Evolutionary conservation across 148 eudicot genomes (phyloP).

Genomic region (Camellia granthamiana): DNA sequence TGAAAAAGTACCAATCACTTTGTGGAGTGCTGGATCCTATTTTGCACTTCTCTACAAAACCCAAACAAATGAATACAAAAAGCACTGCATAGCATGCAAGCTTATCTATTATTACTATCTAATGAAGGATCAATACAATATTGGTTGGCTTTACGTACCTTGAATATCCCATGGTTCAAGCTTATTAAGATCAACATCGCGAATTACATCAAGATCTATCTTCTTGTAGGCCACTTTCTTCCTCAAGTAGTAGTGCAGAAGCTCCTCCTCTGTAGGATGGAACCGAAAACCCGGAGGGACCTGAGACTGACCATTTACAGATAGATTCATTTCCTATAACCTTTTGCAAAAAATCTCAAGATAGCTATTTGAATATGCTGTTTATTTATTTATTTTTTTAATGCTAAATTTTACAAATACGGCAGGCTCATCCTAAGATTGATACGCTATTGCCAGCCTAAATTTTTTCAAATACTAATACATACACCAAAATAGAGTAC

Average conservation of each 20-base stretch:
- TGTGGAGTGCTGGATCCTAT: slow-evolving; percentile 50
- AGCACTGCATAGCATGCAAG: background rate
- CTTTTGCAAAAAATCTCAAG: no score
- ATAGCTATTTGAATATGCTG: no score
- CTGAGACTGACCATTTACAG: slow-evolving; percentile 44
- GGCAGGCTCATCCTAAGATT: background rate
- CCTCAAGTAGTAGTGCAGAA: slow-evolving; percentile 50
- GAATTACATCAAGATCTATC: slow-evolving; percentile 63
- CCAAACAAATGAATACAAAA: background rate
- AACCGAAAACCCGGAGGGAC: slow-evolving; percentile 68
- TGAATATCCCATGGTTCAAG: slow-evolving; percentile 78
- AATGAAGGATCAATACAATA: no score
- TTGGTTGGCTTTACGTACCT: slow-evolving; percentile 26
- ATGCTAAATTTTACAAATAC: no score
- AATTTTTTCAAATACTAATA: no score
- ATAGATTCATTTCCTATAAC: slow-evolving; percentile 37
- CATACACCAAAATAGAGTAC: background rate
- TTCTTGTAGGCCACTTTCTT: slow-evolving; percentile 47
- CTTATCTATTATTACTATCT: background rate
- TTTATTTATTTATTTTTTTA: no score
- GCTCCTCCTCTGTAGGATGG: slow-evolving; percentile 71
- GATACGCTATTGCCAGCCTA: background rate
- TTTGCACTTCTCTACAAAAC: slow-evolving; percentile 47
- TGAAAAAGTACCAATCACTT: slow-evolving; percentile 77
- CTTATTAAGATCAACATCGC: slow-evolving; percentile 61